Conservation (phyloP, 441 rosid species). For the Erodium moschatum region DNA sequence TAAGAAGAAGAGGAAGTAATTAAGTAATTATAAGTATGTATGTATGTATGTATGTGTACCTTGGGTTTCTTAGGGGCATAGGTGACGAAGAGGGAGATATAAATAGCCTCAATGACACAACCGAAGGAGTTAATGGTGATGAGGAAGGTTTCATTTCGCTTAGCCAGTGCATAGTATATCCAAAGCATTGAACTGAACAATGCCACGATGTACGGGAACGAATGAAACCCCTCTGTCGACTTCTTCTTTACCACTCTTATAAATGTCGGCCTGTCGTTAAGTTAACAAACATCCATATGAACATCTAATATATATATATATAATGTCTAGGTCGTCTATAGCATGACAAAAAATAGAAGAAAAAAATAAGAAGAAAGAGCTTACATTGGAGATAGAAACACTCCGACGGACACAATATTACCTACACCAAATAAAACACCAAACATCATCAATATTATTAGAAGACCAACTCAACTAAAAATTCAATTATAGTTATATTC, state of each 20-base stretch:
- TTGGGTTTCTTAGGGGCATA: slow-evolving; percentile 26
- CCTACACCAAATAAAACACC: not conserved
- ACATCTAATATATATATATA: no score
- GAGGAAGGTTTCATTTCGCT: slow-evolving; percentile 31
- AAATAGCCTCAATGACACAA: slow-evolving; percentile 32
- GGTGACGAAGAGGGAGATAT: slow-evolving; percentile 28
- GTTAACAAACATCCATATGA: no score
- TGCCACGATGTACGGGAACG: slow-evolving; percentile 31
- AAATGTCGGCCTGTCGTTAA: slow-evolving; percentile 27
- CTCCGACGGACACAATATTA: not conserved
- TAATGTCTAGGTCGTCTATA: no score
- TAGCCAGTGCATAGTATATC: slow-evolving; percentile 37
- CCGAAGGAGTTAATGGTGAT: slow-evolving; percentile 32
- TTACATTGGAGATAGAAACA: not conserved
- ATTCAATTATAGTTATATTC: no score
- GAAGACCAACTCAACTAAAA: no score
- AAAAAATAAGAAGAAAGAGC: no score
- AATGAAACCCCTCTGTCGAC: slow-evolving; percentile 35
- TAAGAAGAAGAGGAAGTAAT: no score
- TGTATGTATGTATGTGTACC: slow-evolving; percentile 15
- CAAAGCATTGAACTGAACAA: slow-evolving; percentile 33
- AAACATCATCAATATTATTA: no score
- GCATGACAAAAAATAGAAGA: no score
- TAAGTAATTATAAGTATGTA: no score
- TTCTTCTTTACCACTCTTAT: slow-evolving; percentile 31